Evolutionary conservation across 495 filamentous ascomycete species (phyloP).

Genomic region (Neurospora cerealis): DNA sequence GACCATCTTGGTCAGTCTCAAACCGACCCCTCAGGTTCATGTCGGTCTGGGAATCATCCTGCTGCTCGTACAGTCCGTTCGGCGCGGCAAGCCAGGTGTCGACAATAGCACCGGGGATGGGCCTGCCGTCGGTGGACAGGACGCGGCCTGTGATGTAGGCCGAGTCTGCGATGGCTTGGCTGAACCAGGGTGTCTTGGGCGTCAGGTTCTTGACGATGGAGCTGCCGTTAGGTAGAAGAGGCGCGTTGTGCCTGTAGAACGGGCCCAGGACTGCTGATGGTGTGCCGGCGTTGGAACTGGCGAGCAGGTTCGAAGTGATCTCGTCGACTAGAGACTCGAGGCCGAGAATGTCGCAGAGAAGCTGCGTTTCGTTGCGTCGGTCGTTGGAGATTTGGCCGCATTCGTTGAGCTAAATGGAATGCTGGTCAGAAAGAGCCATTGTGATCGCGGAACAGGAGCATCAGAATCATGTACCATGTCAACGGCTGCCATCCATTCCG

Average conservation of each 20-base stretch:
- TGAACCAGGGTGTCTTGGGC: conserved; percentile 23
- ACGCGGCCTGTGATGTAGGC: conserved; percentile 56
- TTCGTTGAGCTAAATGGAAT: conserved; percentile 49
- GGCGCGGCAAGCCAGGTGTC: conserved; percentile 72
- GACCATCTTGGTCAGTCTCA: conserved; percentile 51
- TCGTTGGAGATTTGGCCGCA: conserved; percentile 62
- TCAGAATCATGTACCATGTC: conserved; percentile 25
- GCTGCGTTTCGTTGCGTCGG: conserved; percentile 62
- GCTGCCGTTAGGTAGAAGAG: conserved; percentile 50
- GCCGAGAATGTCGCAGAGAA: conserved; percentile 63
- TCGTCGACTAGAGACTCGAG: conserved; percentile 63
- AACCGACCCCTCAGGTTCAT: conserved; percentile 69
- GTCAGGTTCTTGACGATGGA: conserved; percentile 40
- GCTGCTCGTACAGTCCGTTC: conserved; percentile 74
- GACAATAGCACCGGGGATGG: conserved; percentile 52
- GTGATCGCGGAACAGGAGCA: not conserved
- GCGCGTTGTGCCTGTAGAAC: conserved; percentile 65
- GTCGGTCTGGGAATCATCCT: conserved; percentile 60
- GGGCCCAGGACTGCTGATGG: conserved; percentile 67
- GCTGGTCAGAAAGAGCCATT: conserved; percentile 1
- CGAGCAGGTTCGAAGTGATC: conserved; percentile 56
- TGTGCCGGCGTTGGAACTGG: conserved; percentile 42
- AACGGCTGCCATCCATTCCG: conserved; percentile 41
- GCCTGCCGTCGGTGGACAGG: conserved; percentile 35
- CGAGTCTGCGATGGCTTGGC: conserved; percentile 42